Conservation (phyloP, 192 early-diverging fungal species). For the Linnemannia hyalina region DNA sequence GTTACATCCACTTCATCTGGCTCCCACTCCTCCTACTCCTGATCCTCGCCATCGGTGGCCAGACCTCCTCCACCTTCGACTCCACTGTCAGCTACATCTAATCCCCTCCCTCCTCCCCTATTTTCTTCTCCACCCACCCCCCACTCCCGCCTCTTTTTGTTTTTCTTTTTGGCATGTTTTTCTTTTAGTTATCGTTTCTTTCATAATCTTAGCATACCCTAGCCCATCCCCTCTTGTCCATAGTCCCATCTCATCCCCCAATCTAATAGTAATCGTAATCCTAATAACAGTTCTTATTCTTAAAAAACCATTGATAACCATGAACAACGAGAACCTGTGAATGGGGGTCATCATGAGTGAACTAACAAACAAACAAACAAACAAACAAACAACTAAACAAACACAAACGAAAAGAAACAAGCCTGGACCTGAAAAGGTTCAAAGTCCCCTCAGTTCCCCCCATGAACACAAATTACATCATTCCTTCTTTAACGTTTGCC, state of each 20-base stretch:
- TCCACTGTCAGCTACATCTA: constrained; percentile 33
- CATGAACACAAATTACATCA: too few relatives aligned
- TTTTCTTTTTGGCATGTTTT: neutral
- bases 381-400: neutral
- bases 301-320: neutral
- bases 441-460: too few relatives aligned
- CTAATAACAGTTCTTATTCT: neutral
- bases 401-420: neutral
- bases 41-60: constrained; percentile 39
- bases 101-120: neutral
- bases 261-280: neutral
- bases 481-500: too few relatives aligned
- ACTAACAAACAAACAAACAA: neutral
- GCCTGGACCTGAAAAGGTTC: too few relatives aligned
- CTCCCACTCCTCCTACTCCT: constrained; percentile 37
- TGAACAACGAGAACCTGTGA: too few relatives aligned
- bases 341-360: neutral
- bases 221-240: neutral
- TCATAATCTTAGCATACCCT: neutral
- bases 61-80: constrained; percentile 49
- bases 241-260: neutral
- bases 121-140: neutral
- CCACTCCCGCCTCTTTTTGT: too few relatives aligned
- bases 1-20: constrained; percentile 44
- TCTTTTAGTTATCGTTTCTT: neutral